Evolutionary conservation across 345 rosid genomes (phyloP), one percentile per base, ranked within the genome.

Genomic region (Populus davidiana): DNA sequence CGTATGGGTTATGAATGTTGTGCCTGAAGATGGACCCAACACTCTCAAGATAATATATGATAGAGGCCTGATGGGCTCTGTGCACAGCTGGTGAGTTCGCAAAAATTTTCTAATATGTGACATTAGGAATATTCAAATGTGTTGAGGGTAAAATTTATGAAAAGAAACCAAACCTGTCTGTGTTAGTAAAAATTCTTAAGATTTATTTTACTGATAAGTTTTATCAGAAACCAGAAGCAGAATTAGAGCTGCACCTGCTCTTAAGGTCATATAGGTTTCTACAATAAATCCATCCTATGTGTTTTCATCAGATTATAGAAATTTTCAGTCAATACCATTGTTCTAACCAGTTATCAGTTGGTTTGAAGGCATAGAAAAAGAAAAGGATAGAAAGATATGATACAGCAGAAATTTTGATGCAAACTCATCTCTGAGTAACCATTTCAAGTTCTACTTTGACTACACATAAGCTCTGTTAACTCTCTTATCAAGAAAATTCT

Each of bases 1-100:
- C 80, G 94, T 91, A 4, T 95, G 99, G 99, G 96, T 92, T 69
- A 95, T 95, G 99, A 93, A 92, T 82, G 96, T 92, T 27, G 91
- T 92, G 73, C 88, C 96, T 5, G 88, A 88, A 50, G 94, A 95
- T 23, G 96, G 96, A 74, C 98, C 94, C 23, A 93, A 91, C 86
- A 95, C 94, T 8, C 84, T 95, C 13, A 93, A 92, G 87, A 72
- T 95, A 75, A 86, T 95, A 76, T 95, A 93, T 62, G 98, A 95
- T 85, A 86, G 99, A 73, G 99, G 99, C 82, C 82, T 95, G 59
- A 93, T 95, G n/a, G 99, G 99, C 75, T 47, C 92, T 39, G 74
- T 81, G 63, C 98, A 95, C 80, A 90, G 80, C 92, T 95, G 99
- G 99, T 95, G 91, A 38, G 85, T 11, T 41, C 1, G 43, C 44